These are phyloP conservation scores for Sodiomyces alkalinus DNA, from an alignment of 2,329 filamentous ascomycete species.

Conservation along the genomic window DNA sequence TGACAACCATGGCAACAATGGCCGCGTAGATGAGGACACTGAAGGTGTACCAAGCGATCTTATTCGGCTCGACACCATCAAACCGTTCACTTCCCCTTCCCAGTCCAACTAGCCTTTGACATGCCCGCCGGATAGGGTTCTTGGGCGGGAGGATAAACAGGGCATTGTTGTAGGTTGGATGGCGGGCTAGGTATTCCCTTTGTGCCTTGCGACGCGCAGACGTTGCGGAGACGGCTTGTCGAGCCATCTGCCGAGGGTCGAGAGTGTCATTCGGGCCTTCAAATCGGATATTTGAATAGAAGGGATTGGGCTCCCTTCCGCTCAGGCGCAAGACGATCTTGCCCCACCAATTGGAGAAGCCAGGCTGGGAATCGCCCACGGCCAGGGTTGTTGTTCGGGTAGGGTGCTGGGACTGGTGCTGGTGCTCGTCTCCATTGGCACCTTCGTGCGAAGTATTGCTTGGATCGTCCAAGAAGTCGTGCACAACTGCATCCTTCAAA, in stretches of 20 bases:
- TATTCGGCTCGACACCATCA: constrained; percentile 80
- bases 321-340: constrained; percentile 39
- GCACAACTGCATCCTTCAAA: constrained; percentile 87
- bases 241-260: constrained; percentile 77
- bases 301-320: constrained; percentile 76
- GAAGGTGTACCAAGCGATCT: constrained; percentile 81
- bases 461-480: constrained; percentile 79
- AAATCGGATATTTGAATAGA: constrained; percentile 65
- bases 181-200: constrained; percentile 71
- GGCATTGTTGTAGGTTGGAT: constrained; percentile 86
- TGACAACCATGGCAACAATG: constrained; percentile 93
- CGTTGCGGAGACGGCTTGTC: constrained; percentile 73
- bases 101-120: constrained; percentile 81
- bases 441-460: constrained; percentile 26
- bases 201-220: constrained; percentile 76
- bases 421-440: constrained; percentile 16
- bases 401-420: constrained; percentile 16
- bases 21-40: constrained; percentile 87
- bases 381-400: constrained; percentile 15
- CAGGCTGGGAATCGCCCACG: constrained; percentile 34
- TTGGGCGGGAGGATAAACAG: constrained; percentile 71
- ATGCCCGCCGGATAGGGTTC: constrained; percentile 66
- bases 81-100: constrained; percentile 76
- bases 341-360: constrained; percentile 45
- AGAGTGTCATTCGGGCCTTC: constrained; percentile 61